Evolutionary conservation across 2,329 filamentous ascomycete genomes (phyloP).

Genomic region (Apiospora phragmitis): DNA sequence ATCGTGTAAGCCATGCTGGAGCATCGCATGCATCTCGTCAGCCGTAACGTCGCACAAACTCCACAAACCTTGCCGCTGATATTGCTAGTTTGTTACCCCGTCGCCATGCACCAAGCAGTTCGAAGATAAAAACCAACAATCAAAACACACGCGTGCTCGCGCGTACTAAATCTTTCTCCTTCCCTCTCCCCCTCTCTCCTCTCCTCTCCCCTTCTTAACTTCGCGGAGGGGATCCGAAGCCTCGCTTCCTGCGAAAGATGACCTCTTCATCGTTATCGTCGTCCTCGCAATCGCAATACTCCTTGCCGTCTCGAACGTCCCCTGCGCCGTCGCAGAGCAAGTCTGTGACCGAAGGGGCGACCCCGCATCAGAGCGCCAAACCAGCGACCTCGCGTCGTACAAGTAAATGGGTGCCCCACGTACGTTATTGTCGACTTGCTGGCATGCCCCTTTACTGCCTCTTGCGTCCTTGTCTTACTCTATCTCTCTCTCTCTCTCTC

Average conservation of each 20-base stretch:
- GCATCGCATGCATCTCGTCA: background rate
- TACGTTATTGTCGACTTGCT: background rate
- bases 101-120: background rate
- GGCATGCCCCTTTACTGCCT: background rate
- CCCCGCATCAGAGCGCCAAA: constrained; percentile 6
- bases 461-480: background rate
- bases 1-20: background rate
- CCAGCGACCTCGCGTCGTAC: background rate
- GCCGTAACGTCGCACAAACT: background rate
- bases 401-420: background rate
- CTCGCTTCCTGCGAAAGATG: background rate
- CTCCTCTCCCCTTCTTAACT: background rate
- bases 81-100: background rate
- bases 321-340: background rate
- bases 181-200: background rate
- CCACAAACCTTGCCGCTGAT: background rate
- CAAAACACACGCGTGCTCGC: background rate
- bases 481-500: too few relatives aligned
- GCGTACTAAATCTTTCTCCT: background rate
- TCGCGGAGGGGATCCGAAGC: background rate
- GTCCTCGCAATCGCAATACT: background rate
- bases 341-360: background rate
- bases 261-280: background rate
- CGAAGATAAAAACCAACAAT: background rate
- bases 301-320: background rate